phyloP scores from a whole-genome alignment of 306 rosid species.

The Dalbergia cochinchinensis region DNA sequence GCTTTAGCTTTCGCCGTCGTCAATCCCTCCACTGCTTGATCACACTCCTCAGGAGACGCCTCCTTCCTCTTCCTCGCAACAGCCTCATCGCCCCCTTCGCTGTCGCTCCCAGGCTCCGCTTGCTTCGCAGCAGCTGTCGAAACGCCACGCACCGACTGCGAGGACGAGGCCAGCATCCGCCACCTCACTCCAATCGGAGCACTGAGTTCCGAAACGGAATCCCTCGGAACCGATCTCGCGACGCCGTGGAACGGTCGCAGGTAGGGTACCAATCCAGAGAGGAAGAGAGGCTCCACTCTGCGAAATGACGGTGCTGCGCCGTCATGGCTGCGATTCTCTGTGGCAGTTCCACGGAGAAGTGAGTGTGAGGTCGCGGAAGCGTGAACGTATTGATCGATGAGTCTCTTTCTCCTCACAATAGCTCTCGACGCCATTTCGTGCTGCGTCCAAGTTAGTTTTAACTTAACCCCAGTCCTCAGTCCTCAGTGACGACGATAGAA shows the following conservation, averaged over 20 bases:
- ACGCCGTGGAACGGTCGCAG: slow-evolving; percentile 33
- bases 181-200: slow-evolving; percentile 51
- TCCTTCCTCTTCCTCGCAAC: slow-evolving; percentile 69
- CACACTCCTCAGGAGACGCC: slow-evolving; percentile 95
- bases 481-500: no score
- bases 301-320: not conserved
- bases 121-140: slow-evolving; percentile 55
- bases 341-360: not conserved
- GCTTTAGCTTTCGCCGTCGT: slow-evolving; percentile 95
- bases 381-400: not conserved
- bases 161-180: slow-evolving; percentile 49
- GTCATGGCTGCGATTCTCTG: not conserved
- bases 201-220: slow-evolving; percentile 31
- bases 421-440: not conserved
- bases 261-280: slow-evolving; percentile 42
- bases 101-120: slow-evolving; percentile 49
- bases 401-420: not conserved
- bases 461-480: not conserved
- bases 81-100: slow-evolving; percentile 51
- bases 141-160: not conserved
- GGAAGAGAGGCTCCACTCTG: slow-evolving; percentile 32
- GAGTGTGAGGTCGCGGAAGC: not conserved
- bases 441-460: not conserved
- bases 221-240: slow-evolving; percentile 25
- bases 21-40: slow-evolving; percentile 89